Conservation (phyloP, 768 basidiomycete species). For the Chalciporus chontae region DNA sequence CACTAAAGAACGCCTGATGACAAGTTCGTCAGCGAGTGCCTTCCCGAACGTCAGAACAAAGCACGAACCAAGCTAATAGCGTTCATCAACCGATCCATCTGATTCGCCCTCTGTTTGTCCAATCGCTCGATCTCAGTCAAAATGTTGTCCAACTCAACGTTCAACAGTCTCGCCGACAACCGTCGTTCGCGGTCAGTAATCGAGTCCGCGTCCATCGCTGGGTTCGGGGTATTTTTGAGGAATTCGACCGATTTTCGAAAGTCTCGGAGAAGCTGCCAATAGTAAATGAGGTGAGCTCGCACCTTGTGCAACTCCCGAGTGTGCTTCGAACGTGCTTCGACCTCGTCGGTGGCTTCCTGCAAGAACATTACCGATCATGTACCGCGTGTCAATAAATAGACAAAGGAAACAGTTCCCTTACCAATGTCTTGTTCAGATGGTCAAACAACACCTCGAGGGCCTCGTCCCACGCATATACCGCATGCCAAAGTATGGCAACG, state of each 20-base stretch:
- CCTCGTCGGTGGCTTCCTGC: slow-evolving; percentile 10
- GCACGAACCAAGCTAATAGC: slow-evolving; percentile 30
- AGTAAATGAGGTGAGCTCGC: slow-evolving; percentile 56
- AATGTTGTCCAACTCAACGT: slow-evolving; percentile 45
- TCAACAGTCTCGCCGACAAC: slow-evolving; percentile 35
- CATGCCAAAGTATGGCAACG: slow-evolving; percentile 47
- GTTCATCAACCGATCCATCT: slow-evolving; percentile 30
- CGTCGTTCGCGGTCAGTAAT: slow-evolving; percentile 11
- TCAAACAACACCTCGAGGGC: slow-evolving; percentile 37
- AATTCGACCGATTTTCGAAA: slow-evolving; percentile 51
- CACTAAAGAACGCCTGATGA: slow-evolving; percentile 52
- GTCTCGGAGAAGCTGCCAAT: slow-evolving; percentile 49
- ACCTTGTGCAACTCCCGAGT: slow-evolving; percentile 55
- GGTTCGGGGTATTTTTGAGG: slow-evolving; percentile 46
- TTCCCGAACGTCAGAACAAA: background rate
- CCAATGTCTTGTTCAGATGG: slow-evolving; percentile 1
- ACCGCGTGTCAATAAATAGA: too few species aligned
- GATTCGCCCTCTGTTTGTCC: slow-evolving; percentile 32
- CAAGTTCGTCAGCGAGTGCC: background rate
- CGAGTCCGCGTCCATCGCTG: slow-evolving; percentile 35
- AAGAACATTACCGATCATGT: too few species aligned
- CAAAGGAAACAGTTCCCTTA: background rate
- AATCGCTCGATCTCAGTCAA: slow-evolving; percentile 48
- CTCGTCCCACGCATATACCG: slow-evolving; percentile 55
- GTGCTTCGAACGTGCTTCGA: slow-evolving; percentile 25